Conservation (phyloP, 176 grass and related monocot genomes). For the Carex cristatella region DNA sequence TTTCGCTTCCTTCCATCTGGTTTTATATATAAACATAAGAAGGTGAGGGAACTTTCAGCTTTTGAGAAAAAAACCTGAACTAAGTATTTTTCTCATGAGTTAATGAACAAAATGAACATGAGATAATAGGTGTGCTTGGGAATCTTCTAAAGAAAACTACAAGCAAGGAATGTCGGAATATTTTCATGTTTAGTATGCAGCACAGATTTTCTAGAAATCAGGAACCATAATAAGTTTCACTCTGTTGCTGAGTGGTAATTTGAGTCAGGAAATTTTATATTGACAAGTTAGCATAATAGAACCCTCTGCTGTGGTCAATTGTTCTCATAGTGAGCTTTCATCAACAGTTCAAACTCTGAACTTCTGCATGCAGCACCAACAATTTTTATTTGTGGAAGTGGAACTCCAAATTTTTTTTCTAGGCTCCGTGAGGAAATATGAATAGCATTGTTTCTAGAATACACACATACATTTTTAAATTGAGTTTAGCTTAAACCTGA, state of each 20-base stretch:
- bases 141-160: background rate
- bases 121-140: background rate
- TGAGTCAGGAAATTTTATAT: background rate
- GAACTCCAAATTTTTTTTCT: background rate
- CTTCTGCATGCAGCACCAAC: background rate
- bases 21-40: background rate
- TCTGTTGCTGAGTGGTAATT: background rate
- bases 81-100: background rate
- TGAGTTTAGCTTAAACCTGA: background rate
- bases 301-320: background rate
- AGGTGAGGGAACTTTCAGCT: background rate
- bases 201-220: background rate
- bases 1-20: slow-evolving; percentile 56
- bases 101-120: background rate
- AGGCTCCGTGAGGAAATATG: background rate
- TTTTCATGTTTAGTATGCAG: background rate
- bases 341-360: background rate
- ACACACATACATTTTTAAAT: background rate
- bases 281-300: background rate
- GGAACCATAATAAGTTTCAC: background rate
- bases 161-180: background rate
- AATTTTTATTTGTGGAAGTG: background rate
- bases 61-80: background rate
- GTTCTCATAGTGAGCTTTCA: background rate
- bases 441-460: background rate